These are phyloP conservation scores for Rhizoclosmatium globosum DNA, from an alignment of 192 early-diverging fungal genomes.

Conservation along the genomic window DNA sequence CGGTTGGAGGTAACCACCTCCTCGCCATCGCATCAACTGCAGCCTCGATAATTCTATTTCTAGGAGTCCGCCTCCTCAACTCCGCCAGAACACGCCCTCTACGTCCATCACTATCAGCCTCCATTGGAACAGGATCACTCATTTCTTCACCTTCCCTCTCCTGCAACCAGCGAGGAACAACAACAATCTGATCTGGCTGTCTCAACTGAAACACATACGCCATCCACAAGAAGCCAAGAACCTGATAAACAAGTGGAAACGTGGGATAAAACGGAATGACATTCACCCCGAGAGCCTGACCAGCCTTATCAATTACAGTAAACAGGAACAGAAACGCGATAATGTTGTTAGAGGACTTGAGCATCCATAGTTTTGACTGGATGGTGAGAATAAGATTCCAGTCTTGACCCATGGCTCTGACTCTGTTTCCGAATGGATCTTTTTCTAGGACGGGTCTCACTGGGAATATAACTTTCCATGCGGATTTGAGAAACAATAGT, in stretches of 20 bases:
- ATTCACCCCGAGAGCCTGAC: background rate
- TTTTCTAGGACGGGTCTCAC: background rate
- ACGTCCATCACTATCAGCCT: background rate
- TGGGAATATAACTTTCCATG: constrained; percentile 4
- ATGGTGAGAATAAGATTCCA: constrained; percentile 1
- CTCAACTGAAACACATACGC: constrained; percentile 10
- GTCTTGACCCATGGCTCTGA: constrained; percentile 1
- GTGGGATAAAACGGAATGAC: constrained; percentile 27
- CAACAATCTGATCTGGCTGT: constrained; percentile 24
- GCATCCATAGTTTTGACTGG: constrained; percentile 12
- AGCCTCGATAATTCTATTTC: background rate
- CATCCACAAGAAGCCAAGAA: constrained; percentile 2
- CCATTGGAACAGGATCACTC: background rate
- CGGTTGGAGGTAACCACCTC: too few species aligned
- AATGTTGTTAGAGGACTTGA: constrained; percentile 12
- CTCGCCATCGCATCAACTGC: too few species aligned
- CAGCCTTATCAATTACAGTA: constrained; percentile 1
- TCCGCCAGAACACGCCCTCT: background rate
- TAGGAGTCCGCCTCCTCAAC: background rate
- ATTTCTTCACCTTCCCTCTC: background rate
- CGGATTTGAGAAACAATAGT: background rate
- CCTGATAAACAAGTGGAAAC: background rate
- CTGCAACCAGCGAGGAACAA: background rate
- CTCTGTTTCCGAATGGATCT: constrained; percentile 1
- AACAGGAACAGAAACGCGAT: background rate